Evolutionary conservation across 306 rosid species (phyloP).

Genomic region (Begonia masoniana): DNA sequence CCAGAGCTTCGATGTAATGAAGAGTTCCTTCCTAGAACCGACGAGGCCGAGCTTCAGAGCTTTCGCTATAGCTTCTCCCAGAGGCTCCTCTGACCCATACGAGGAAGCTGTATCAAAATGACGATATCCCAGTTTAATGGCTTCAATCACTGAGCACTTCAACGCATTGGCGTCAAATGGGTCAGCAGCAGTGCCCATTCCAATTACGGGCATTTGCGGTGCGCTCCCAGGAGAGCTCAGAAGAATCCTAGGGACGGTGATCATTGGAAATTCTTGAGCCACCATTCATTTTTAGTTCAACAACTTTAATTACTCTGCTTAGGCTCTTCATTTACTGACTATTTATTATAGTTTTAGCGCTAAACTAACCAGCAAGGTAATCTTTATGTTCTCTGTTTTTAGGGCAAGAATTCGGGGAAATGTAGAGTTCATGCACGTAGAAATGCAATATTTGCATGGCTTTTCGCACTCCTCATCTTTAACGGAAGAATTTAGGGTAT

Average conservation of each 20-base stretch:
- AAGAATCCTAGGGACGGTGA: neutral
- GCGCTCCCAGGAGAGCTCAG: neutral
- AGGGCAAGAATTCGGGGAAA: no score
- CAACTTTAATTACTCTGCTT: no score
- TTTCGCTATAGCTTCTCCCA: conserved; percentile 12
- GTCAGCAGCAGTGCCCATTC: conserved; percentile 16
- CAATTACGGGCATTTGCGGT: conserved; percentile 8
- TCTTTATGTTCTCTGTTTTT: no score
- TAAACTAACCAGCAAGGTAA: no score
- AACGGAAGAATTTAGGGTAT: no score
- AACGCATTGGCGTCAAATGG: conserved; percentile 3
- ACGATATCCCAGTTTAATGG: conserved; percentile 15
- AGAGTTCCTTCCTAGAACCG: conserved; percentile 13
- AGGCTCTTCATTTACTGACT: no score
- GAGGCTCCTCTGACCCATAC: conserved; percentile 11
- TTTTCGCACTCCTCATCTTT: no score
- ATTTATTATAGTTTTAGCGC: no score
- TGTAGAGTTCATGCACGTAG: no score
- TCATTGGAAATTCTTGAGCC: neutral
- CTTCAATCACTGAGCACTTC: conserved; percentile 11
- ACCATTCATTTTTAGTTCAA: no score
- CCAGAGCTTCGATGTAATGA: conserved; percentile 15
- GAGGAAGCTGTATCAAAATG: conserved; percentile 17
- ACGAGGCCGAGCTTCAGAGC: conserved; percentile 8
- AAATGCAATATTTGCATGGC: no score